These are phyloP conservation scores for Colletotrichum chlorophyti DNA, from an alignment of 2,329 filamentous ascomycete genomes.

Conservation along the genomic window DNA sequence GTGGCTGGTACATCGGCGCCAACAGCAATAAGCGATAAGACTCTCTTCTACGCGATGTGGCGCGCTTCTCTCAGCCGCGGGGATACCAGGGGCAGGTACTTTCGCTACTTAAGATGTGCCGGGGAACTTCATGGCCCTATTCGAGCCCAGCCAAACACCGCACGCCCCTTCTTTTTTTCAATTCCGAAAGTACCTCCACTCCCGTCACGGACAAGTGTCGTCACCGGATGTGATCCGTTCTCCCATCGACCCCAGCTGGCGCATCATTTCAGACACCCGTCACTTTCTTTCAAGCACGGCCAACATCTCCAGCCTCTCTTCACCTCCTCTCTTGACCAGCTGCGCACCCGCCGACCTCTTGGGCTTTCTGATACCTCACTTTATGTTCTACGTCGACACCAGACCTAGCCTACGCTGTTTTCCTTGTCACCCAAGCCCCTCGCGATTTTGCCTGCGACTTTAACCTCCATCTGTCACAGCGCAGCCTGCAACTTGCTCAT, in stretches of 20 bases:
- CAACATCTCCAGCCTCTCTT: neutral
- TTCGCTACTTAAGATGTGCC: no score
- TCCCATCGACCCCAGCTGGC: neutral
- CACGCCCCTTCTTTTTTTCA: no score
- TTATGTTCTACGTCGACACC: no score
- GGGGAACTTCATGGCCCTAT: no score
- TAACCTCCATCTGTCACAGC: neutral
- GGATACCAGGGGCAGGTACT: no score
- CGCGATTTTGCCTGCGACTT: neutral
- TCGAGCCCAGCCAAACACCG: no score
- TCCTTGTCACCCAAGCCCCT: no score
- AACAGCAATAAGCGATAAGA: slow-evolving; percentile 11
- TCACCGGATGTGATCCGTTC: slow-evolving; percentile 2
- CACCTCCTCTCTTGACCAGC: no score
- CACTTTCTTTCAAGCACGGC: neutral
- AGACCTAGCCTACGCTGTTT: no score
- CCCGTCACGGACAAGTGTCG: slow-evolving; percentile 12
- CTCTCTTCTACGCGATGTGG: slow-evolving; percentile 2
- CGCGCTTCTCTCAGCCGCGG: slow-evolving; percentile 3
- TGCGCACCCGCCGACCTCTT: neutral
- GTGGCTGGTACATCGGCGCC: no score
- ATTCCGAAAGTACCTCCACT: no score
- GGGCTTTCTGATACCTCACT: neutral
- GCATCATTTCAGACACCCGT: neutral
- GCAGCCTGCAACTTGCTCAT: neutral